Evolutionary conservation across 78 protist genomes (phyloP).

Genomic region (Dictyostelium intermedium): DNA sequence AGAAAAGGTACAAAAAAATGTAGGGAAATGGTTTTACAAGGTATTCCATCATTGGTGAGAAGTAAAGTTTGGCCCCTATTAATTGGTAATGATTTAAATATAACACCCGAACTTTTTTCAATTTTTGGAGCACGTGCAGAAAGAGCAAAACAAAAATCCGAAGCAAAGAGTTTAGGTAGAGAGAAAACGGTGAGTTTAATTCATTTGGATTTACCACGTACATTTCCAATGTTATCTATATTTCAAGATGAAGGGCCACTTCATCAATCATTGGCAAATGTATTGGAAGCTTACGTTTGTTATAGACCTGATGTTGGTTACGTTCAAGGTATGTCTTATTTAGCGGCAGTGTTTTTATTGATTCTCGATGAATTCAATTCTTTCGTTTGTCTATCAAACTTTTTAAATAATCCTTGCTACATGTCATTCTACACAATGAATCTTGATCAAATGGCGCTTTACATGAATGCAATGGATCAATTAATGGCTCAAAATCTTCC

Average conservation of each 20-base stretch:
- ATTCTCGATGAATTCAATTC: slow-evolving; percentile 86
- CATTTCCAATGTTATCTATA: slow-evolving; percentile 82
- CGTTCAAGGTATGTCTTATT: slow-evolving; percentile 97
- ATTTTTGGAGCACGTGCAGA: slow-evolving; percentile 81
- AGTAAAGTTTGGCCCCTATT: slow-evolving; percentile 83
- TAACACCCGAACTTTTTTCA: slow-evolving; percentile 86
- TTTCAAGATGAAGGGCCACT: slow-evolving; percentile 86
- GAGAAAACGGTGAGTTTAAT: slow-evolving; percentile 79
- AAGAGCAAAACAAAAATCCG: slow-evolving; percentile 73
- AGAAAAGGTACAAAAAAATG: slow-evolving; percentile 50
- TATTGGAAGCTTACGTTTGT: slow-evolving; percentile 88
- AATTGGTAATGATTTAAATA: slow-evolving; percentile 86
- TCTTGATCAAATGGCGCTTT: slow-evolving; percentile 63
- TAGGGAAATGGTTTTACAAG: slow-evolving; percentile 67
- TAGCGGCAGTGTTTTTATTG: slow-evolving; percentile 93
- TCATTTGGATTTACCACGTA: slow-evolving; percentile 81
- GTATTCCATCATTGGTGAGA: slow-evolving; percentile 86
- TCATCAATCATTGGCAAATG: slow-evolving; percentile 74
- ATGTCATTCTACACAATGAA: slow-evolving; percentile 87
- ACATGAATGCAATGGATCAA: slow-evolving; percentile 75
- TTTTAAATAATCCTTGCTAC: slow-evolving; percentile 83
- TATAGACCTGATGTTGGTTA: slow-evolving; percentile 89
- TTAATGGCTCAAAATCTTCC: slow-evolving; percentile 60
- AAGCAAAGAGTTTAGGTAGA: slow-evolving; percentile 44
- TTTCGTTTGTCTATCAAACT: slow-evolving; percentile 88